phyloP scores from a whole-genome alignment of 176 grass and related monocot species.

The Juncus inflexus region DNA sequence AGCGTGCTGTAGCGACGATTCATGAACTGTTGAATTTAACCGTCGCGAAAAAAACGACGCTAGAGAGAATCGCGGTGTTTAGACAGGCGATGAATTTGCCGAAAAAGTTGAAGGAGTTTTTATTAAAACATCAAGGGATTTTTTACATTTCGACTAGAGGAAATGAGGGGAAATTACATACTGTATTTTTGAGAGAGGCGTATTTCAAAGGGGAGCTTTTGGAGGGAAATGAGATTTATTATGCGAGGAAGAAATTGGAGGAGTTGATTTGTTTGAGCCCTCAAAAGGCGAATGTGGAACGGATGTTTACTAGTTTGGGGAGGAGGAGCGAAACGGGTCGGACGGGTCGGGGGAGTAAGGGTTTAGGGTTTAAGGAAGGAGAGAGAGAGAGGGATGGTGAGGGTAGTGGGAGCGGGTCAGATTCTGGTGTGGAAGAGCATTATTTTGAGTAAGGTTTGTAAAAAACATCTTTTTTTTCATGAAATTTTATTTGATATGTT shows the following conservation, averaged over 20 bases:
- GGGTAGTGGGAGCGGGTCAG: conserved; percentile 46
- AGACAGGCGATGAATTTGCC: conserved; percentile 62
- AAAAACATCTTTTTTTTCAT: not conserved
- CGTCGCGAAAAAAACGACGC: conserved; percentile 61
- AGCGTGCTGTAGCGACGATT: conserved; percentile 61
- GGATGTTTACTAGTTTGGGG: conserved; percentile 83
- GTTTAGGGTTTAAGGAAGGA: not conserved
- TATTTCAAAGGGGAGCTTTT: conserved; percentile 70
- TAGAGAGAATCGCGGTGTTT: conserved; percentile 77
- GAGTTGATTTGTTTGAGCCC: conserved; percentile 64
- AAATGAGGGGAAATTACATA: conserved; percentile 79
- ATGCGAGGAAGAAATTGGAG: conserved; percentile 43
- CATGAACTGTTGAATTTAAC: conserved; percentile 71
- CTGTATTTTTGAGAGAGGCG: conserved; percentile 69
- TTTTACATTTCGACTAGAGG: conserved; percentile 88
- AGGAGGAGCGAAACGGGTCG: conserved; percentile 34
- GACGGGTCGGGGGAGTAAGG: conserved; percentile 26
- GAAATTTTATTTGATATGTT: too few relatives aligned
- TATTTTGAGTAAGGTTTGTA: conserved; percentile 55
- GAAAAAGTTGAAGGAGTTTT: conserved; percentile 89
- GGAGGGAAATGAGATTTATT: conserved; percentile 52
- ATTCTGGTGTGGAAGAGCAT: conserved; percentile 83
- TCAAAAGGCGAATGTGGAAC: conserved; percentile 68
- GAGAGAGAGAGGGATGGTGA: conserved; percentile 22
- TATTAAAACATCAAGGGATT: conserved; percentile 80